Evolutionary conservation across 164 flowering plant genomes (phyloP), one percentile per base, ranked within the genome.

Genomic region (Tinospora cordifolia): DNA sequence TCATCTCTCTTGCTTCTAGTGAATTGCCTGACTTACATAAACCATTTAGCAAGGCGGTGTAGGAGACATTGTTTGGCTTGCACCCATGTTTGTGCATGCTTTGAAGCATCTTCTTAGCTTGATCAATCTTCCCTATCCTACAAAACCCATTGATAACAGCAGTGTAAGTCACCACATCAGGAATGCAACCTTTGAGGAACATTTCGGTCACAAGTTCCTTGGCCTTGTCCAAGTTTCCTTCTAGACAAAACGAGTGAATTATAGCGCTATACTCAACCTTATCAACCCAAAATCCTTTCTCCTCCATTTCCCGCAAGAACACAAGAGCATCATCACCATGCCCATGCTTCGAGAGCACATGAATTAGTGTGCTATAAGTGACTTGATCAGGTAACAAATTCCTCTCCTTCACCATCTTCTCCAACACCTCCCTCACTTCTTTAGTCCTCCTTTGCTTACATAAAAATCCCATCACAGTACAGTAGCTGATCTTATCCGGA

Each of bases 101-200:
- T 63, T 85, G 81, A 58, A 94, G 81, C 85, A 90, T 76, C 82
- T 84, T 87, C 80, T 86, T 87, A 51, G 98, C 98, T 74, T 85
- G 82, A 68, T 90, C 93, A 40, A 92, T 62, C 78, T 88, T 72
- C 59, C 97, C 93, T 15, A 72, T 27, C 25, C 78, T 79, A 77
- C 95, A 94, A 76, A 84, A 84, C 44, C 97, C 95, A 80, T 89
- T 67, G 15, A 94, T 54, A 65, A 94, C 87, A 24, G 92, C 44
- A 71, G 95, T 92, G 68, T 92, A 94, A 24, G 97, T 92, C 63
- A 90, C 95, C 6, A 94, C 97, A 84, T 94, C 98, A 41, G 98
- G 98, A 62, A 40, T 62, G 71, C 93, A 90, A 72, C 85, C 88
- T 54, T 86, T 87, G 8, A 68, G 59, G 63, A 87, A 80, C 98